A percentile compares a stretch with the other conserved stretches of the same genome.
Conservation (phyloP, 768 basidiomycete species). For the Leccinum variicolor region DNA sequence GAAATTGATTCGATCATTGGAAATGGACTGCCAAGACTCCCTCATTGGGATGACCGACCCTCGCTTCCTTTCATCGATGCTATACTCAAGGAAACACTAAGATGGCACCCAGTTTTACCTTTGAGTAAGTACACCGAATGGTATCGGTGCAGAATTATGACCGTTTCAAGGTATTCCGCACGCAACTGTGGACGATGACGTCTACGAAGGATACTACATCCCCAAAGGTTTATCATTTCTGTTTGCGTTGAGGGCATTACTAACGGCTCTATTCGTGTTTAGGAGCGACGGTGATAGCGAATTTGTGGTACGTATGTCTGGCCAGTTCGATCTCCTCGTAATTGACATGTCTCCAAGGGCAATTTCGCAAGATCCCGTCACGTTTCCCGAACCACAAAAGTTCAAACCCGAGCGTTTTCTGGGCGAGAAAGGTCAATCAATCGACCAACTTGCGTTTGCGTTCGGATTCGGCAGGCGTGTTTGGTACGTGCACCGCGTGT, state of each 20-base stretch:
- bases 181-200: slow-evolving; percentile 35
- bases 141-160: neutral
- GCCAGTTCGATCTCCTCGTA: neutral
- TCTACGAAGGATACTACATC: slow-evolving; percentile 46
- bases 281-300: slow-evolving; percentile 21
- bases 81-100: slow-evolving; percentile 22
- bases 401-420: slow-evolving; percentile 40
- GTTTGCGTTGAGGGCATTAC: neutral
- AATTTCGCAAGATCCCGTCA: slow-evolving; percentile 34
- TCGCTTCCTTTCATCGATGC: slow-evolving; percentile 22
- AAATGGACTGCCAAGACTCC: slow-evolving; percentile 17
- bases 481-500: slow-evolving; percentile 3
- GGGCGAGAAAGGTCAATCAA: neutral
- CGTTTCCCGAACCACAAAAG: slow-evolving; percentile 35
- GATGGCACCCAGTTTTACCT: slow-evolving; percentile 21
- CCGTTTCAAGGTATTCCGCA: slow-evolving; percentile 28
- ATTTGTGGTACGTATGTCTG: slow-evolving; percentile 12
- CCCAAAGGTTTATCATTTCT: slow-evolving; percentile 39
- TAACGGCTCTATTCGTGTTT: neutral
- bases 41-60: slow-evolving; percentile 14
- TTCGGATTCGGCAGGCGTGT: slow-evolving; percentile 43
- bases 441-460: slow-evolving; percentile 18
- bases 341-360: slow-evolving; percentile 18
- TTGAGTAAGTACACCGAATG: slow-evolving; percentile 2
- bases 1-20: slow-evolving; percentile 21